Evolutionary conservation across 805 yeast genomes (phyloP).

Genomic region (Phaffomyces antillensis): DNA sequence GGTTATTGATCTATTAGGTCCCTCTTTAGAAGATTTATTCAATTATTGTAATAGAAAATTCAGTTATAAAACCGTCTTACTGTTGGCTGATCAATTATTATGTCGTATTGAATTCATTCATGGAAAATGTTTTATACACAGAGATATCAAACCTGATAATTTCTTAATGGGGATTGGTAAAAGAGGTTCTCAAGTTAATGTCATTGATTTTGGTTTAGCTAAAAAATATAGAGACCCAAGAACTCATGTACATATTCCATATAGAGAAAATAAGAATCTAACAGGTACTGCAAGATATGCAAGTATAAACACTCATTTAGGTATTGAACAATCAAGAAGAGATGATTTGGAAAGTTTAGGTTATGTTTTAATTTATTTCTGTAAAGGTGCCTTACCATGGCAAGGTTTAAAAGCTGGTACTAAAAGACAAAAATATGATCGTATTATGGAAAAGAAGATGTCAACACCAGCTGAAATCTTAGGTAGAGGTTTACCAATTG

Average conservation of each 20-base stretch:
- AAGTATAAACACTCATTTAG: constrained; percentile 89
- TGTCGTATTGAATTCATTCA: constrained; percentile 94
- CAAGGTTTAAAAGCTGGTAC: constrained; percentile 97
- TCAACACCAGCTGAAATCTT: constrained; percentile 79
- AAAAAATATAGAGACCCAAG: constrained; percentile 94
- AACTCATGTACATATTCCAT: constrained; percentile 91
- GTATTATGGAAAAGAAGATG: constrained; percentile 92
- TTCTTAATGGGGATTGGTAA: constrained; percentile 81
- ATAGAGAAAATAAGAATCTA: constrained; percentile 90
- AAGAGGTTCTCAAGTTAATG: constrained; percentile 94
- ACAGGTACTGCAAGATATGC: constrained; percentile 99
- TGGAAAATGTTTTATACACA: constrained; percentile 90
- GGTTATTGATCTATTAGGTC: constrained; percentile 95
- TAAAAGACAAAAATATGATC: constrained; percentile 93
- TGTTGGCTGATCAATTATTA: constrained; percentile 89
- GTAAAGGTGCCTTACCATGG: constrained; percentile 97
- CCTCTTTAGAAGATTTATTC: constrained; percentile 90
- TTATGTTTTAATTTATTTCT: constrained; percentile 87
- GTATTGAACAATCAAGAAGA: constrained; percentile 93
- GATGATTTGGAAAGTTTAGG: constrained; percentile 95
- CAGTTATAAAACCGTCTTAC: constrained; percentile 85
- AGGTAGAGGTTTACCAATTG: constrained; percentile 88
- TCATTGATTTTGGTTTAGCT: constrained; percentile 92
- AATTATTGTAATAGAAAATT: constrained; percentile 93
- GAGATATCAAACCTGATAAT: constrained; percentile 96